Percentiles rank a stretch among this genome's conserved stretches.
Evolutionary conservation across 495 filamentous ascomycete species (phyloP).

Genomic region (Neurospora sp.): DNA sequence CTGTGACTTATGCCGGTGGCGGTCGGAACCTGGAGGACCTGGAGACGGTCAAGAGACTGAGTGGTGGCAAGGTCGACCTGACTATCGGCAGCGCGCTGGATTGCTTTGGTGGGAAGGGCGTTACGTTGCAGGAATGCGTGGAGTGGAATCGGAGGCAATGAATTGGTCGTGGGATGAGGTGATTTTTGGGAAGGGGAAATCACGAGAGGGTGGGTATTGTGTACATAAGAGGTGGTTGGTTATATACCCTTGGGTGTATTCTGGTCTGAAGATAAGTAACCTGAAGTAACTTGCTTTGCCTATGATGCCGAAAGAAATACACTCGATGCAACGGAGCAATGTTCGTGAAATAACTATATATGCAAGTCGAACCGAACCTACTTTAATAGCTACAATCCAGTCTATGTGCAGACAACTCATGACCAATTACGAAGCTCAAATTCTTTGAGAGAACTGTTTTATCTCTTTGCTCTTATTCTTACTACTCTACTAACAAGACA

Average conservation of each 20-base stretch:
- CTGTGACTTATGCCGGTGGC: conserved; percentile 92
- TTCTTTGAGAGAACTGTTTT: neutral
- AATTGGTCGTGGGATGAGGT: neutral
- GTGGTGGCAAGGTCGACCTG: conserved; percentile 73
- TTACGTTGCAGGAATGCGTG: conserved; percentile 81
- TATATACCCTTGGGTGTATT: neutral
- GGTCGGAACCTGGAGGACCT: conserved; percentile 72
- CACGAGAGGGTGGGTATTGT: neutral
- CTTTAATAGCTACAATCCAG: no score
- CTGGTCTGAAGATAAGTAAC: neutral
- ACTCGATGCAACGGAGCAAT: no score
- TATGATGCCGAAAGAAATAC: no score
- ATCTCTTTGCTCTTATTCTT: neutral
- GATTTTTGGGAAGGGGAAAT: neutral
- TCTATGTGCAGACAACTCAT: neutral
- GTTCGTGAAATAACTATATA: no score
- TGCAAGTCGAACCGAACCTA: no score
- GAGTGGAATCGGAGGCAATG: conserved; percentile 59
- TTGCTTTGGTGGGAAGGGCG: conserved; percentile 81
- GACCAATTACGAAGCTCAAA: neutral
- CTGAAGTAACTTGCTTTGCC: no score
- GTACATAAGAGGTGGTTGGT: neutral
- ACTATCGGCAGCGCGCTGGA: conserved; percentile 95
- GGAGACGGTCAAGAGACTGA: conserved; percentile 65
- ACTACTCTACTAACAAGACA: neutral